Percentiles rank a stretch among this genome's conserved stretches.
phyloP scores from a whole-genome alignment of 805 yeast species.

The Starmerella powellii region DNA sequence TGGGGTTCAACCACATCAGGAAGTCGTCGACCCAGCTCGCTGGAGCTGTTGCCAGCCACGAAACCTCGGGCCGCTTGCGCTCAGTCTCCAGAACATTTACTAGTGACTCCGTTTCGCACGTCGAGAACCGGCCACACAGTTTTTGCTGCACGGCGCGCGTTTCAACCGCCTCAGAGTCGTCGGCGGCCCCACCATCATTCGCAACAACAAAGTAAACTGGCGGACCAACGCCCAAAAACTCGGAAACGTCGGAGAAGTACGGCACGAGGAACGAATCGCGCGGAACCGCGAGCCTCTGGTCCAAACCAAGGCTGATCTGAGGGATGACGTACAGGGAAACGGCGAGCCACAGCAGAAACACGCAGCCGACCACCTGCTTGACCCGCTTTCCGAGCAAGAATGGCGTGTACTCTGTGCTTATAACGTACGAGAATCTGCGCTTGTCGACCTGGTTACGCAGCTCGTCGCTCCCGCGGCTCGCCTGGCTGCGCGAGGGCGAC shows the following conservation, averaged over 20 bases:
- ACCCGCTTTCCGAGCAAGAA: constrained; percentile 39
- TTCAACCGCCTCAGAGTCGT: constrained; percentile 44
- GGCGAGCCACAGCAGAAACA: constrained; percentile 54
- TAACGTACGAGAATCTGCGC: constrained; percentile 13
- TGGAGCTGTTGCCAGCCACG: constrained; percentile 68
- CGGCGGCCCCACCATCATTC: background rate
- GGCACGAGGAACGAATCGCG: constrained; percentile 65
- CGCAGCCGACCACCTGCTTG: constrained; percentile 38
- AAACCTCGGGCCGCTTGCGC: constrained; percentile 47
- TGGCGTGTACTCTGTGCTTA: constrained; percentile 51
- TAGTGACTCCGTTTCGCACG: constrained; percentile 68
- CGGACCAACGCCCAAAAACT: constrained; percentile 74
- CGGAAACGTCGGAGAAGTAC: constrained; percentile 66
- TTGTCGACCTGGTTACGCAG: constrained; percentile 10
- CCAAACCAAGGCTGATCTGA: constrained; percentile 61
- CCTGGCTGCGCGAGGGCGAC: constrained; percentile 38
- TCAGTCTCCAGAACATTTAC: constrained; percentile 79
- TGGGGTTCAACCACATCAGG: constrained; percentile 75
- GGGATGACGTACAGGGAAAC: constrained; percentile 62
- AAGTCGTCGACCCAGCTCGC: constrained; percentile 92
- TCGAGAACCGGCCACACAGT: constrained; percentile 76
- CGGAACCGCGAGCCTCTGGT: constrained; percentile 83
- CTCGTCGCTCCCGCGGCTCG: constrained; percentile 1
- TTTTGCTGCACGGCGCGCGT: constrained; percentile 50
- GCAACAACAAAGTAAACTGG: constrained; percentile 75